Evolutionary conservation across 2,329 filamentous ascomycete species (phyloP).

Genomic region (Pseudogymnoascus sp.): DNA sequence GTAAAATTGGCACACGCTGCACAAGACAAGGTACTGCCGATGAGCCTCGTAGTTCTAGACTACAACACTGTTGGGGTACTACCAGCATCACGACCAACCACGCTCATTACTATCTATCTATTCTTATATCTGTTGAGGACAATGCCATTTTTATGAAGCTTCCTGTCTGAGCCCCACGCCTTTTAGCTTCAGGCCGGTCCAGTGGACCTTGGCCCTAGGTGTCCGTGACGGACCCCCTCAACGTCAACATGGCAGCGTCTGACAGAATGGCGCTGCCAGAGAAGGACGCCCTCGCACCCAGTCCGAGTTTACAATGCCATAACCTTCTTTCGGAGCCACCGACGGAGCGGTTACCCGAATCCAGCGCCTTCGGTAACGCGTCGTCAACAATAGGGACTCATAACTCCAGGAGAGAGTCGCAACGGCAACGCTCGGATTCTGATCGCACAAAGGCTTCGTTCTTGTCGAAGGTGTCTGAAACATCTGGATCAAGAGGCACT

Average conservation of each 20-base stretch:
- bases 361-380: background rate
- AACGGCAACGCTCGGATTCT: conserved; percentile 2
- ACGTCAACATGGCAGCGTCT: conserved; percentile 5
- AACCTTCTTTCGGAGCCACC: background rate
- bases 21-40: background rate
- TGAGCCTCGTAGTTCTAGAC: conserved; percentile 5
- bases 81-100: background rate
- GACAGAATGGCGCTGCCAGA: conserved; percentile 5
- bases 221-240: background rate
- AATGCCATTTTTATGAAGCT: background rate
- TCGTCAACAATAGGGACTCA: background rate
- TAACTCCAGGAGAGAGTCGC: background rate
- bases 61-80: conserved; percentile 1
- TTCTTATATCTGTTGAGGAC: conserved; percentile 6
- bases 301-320: conserved; percentile 4
- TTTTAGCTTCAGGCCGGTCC: conserved; percentile 5
- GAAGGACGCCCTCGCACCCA: background rate
- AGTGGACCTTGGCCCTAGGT: background rate
- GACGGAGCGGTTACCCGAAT: background rate
- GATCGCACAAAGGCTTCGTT: background rate
- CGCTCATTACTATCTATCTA: conserved; percentile 2
- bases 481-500: background rate
- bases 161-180: conserved; percentile 1
- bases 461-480: background rate
- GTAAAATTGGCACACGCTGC: conserved; percentile 2